phyloP scores from a whole-genome alignment of 2,329 filamentous ascomycete genomes.

The Pseudogymnoascus sp. region DNA sequence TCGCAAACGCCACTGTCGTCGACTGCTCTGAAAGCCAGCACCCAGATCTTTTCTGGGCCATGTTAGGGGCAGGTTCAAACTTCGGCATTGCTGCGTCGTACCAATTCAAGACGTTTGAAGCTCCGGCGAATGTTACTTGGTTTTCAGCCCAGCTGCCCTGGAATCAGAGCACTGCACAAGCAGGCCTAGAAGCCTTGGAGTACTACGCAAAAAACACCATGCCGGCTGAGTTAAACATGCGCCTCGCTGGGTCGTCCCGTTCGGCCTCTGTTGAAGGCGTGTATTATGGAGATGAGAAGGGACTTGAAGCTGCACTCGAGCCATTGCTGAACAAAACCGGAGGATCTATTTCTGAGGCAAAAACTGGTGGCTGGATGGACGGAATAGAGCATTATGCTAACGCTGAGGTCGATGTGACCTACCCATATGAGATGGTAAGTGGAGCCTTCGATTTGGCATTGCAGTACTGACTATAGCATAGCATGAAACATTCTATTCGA shows the following conservation, averaged over 20 bases:
- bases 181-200: neutral
- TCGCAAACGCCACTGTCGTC: constrained; percentile 27
- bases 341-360: neutral
- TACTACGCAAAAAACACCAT: neutral
- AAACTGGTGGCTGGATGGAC: neutral
- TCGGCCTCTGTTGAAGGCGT: neutral
- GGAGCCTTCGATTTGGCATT: neutral
- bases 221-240: neutral
- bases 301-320: neutral
- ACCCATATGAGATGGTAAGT: neutral
- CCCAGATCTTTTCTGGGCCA: constrained; percentile 27
- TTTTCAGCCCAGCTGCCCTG: constrained; percentile 17
- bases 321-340: neutral
- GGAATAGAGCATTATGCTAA: neutral
- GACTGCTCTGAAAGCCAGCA: constrained; percentile 19
- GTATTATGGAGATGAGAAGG: neutral
- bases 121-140: constrained; percentile 24
- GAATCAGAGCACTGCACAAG: neutral
- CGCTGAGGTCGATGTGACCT: neutral
- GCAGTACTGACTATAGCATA: constrained; percentile 16
- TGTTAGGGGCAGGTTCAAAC: constrained; percentile 28
- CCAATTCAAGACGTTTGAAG: constrained; percentile 26
- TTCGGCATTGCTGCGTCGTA: constrained; percentile 29
- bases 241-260: neutral
- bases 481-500: constrained; percentile 45